Conservation (phyloP, 208 protist species). For the Crithidia bombi region DNA sequence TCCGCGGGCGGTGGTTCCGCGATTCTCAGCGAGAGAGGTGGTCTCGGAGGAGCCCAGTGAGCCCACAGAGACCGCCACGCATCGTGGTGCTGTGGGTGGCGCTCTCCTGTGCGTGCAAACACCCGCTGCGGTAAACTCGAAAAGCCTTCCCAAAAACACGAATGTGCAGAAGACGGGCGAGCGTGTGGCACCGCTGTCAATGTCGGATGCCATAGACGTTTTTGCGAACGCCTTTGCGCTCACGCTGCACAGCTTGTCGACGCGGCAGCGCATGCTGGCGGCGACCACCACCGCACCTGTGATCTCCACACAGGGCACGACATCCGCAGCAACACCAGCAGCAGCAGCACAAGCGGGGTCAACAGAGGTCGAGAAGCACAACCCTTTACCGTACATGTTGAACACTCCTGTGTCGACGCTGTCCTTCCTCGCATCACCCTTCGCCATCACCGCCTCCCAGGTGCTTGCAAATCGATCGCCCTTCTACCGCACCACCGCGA, state of each 20-base stretch:
- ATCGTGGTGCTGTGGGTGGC: neutral
- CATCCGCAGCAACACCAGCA: neutral
- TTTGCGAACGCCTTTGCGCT: constrained; percentile 36
- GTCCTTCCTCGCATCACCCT: constrained; percentile 24
- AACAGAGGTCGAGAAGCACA: too few species aligned
- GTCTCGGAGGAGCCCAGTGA: neutral
- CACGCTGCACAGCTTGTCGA: constrained; percentile 27
- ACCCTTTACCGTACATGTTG: neutral
- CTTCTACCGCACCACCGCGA: neutral
- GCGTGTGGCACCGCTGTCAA: neutral
- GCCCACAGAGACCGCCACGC: neutral
- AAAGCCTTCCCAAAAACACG: neutral
- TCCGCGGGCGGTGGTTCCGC: constrained; percentile 5
- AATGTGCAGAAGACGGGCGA: neutral
- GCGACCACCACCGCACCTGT: constrained; percentile 9
- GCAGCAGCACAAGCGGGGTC: neutral
- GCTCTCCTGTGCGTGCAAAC: neutral
- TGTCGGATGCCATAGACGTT: constrained; percentile 7
- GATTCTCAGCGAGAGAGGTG: neutral
- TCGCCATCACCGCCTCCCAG: constrained; percentile 12
- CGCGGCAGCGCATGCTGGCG: constrained; percentile 11
- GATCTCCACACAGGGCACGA: neutral
- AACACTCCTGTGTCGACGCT: neutral
- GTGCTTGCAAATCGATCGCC: neutral
- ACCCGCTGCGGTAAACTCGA: neutral